Evolutionary conservation across 2,329 filamentous ascomycete genomes (phyloP).

Genomic region (Aureobasidium sp.): DNA sequence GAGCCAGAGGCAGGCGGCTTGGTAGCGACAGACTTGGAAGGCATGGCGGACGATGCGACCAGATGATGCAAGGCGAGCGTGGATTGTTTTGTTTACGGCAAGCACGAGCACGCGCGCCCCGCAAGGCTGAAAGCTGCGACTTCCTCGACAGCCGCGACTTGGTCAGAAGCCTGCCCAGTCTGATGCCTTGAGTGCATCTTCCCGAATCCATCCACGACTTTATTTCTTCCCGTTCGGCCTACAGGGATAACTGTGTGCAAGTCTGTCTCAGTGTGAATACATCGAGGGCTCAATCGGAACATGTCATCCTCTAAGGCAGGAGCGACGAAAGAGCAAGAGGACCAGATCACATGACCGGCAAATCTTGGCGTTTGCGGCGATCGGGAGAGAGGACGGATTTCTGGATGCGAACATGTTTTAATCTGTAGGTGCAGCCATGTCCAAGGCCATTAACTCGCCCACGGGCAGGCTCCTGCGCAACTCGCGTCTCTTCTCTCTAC

Average conservation of each 20-base stretch:
- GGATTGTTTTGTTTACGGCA: slow-evolving; percentile 11
- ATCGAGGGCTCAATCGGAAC: too few species aligned
- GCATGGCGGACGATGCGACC: not conserved
- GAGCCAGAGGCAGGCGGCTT: slow-evolving; percentile 2
- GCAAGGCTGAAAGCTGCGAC: not conserved
- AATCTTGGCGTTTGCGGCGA: slow-evolving; percentile 11
- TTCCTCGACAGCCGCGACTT: not conserved
- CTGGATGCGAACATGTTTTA: not conserved
- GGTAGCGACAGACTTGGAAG: slow-evolving; percentile 14
- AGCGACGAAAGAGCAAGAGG: not conserved
- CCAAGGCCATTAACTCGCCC: slow-evolving; percentile 44
- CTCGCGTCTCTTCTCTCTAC: slow-evolving; percentile 85
- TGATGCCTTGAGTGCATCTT: not conserved
- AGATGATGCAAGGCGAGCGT: not conserved
- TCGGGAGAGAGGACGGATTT: not conserved
- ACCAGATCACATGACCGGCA: not conserved
- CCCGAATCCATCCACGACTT: not conserved
- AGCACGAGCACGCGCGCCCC: slow-evolving; percentile 3
- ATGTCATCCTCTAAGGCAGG: not conserved
- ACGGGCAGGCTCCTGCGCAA: slow-evolving; percentile 67
- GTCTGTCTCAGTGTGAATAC: not conserved
- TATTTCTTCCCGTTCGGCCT: too few species aligned
- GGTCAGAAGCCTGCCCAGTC: not conserved
- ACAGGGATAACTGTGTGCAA: too few species aligned
- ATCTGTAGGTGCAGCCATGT: slow-evolving; percentile 23